Conservation (phyloP, 1,284 basidiomycete genomes). For the Pseudozyma sp. region DNA sequence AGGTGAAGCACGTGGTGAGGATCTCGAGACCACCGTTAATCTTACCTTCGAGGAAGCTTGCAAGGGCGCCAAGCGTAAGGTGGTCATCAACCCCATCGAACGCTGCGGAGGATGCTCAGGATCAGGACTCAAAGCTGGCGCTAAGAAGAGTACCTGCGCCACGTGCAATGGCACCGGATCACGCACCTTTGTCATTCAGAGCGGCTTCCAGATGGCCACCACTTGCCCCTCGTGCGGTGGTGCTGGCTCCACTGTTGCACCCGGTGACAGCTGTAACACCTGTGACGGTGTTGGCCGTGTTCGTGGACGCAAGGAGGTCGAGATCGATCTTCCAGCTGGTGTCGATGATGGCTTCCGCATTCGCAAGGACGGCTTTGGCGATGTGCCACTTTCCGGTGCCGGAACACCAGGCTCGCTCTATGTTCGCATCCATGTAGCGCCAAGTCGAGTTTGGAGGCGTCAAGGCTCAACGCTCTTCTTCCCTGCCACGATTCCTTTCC, state of each 20-base stretch:
- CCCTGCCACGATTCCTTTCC: constrained; percentile 89
- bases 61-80: constrained; percentile 83
- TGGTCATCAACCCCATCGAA: constrained; percentile 84
- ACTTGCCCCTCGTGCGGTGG: constrained; percentile 89
- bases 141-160: constrained; percentile 83
- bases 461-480: constrained; percentile 94
- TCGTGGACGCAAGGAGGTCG: constrained; percentile 80
- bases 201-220: constrained; percentile 96
- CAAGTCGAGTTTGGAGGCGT: constrained; percentile 86
- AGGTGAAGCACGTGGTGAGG: constrained; percentile 78
- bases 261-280: constrained; percentile 80
- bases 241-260: constrained; percentile 83
- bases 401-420: constrained; percentile 84
- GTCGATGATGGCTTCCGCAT: constrained; percentile 97
- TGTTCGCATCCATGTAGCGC: constrained; percentile 85
- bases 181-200: constrained; percentile 89
- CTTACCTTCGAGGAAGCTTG: constrained; percentile 92
- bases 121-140: constrained; percentile 85
- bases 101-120: constrained; percentile 88
- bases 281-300: constrained; percentile 92
- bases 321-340: constrained; percentile 82
- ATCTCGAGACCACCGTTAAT: constrained; percentile 82
- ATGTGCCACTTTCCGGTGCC: constrained; percentile 79
- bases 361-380: constrained; percentile 84
- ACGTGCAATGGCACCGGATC: constrained; percentile 89